Conservation (phyloP, 2,329 filamentous ascomycete species). For the Xylaria hypoxylon region DNA sequence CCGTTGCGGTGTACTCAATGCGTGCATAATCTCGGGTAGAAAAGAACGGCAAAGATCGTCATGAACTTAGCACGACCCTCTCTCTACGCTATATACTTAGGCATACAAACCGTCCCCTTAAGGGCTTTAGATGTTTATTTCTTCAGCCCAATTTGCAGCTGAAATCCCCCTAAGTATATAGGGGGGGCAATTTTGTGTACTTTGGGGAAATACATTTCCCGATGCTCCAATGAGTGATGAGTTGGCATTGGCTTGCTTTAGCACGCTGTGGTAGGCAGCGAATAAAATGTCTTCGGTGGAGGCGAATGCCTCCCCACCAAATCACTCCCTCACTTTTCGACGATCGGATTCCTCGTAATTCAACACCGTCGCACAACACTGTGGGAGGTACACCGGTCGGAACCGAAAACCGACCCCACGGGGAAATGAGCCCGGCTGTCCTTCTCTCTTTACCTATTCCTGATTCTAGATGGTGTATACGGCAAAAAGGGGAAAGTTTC, state of each 20-base stretch:
- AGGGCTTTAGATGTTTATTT: no score
- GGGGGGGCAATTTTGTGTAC: no score
- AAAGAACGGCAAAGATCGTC: conserved; percentile 19
- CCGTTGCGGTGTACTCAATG: background rate
- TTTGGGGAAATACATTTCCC: background rate
- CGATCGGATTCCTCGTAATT: conserved; percentile 1
- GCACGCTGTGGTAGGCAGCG: background rate
- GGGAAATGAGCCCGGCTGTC: background rate
- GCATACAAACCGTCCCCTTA: background rate
- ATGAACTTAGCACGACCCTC: background rate
- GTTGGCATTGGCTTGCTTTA: background rate
- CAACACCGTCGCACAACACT: background rate
- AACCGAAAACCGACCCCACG: background rate
- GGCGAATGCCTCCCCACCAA: background rate
- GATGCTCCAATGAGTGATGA: background rate
- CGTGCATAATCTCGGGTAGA: conserved; percentile 23
- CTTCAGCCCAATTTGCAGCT: no score
- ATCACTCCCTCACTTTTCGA: no score
- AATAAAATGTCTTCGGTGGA: background rate
- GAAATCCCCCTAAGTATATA: no score
- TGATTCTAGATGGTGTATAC: background rate
- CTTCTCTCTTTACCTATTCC: background rate
- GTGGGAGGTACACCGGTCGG: background rate
- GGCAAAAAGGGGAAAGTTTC: background rate
- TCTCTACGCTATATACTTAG: background rate